phyloP scores from a whole-genome alignment of 1,284 basidiomycete species.

The Ustilago crameri region DNA sequence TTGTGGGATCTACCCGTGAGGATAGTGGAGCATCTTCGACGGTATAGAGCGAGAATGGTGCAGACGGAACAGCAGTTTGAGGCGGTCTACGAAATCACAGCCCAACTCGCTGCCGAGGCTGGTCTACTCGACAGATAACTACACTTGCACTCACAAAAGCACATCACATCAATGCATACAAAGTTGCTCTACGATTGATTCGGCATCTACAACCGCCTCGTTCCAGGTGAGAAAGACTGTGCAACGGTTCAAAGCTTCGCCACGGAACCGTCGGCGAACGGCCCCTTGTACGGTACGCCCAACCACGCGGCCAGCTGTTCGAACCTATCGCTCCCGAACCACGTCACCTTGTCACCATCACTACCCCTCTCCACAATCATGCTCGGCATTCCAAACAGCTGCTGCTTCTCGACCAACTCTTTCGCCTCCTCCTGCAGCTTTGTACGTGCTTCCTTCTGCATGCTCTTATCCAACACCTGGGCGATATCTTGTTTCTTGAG shows the following conservation, averaged over 20 bases:
- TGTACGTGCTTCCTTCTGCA: conserved; percentile 18
- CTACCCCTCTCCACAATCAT: conserved; percentile 29
- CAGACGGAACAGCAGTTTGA: conserved; percentile 56
- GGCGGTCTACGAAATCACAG: conserved; percentile 32
- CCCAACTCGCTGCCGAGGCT: conserved; percentile 4
- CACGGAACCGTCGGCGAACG: conserved; percentile 44
- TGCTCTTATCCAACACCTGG: conserved; percentile 19
- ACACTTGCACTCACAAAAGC: background rate
- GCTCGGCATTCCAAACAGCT: conserved; percentile 57
- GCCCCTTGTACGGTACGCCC: conserved; percentile 48
- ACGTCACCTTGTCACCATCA: conserved; percentile 32
- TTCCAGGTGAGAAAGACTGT: background rate
- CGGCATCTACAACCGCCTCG: no score
- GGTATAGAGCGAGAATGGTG: conserved; percentile 56
- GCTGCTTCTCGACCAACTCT: conserved; percentile 35
- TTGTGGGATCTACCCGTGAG: conserved; percentile 36
- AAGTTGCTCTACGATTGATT: background rate
- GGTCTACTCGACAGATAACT: background rate
- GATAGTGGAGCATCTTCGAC: conserved; percentile 52
- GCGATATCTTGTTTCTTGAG: conserved; percentile 19
- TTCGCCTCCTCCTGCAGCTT: conserved; percentile 35
- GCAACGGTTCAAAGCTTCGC: conserved; percentile 33
- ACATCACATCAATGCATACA: background rate
- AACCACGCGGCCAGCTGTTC: conserved; percentile 58
- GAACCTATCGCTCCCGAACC: conserved; percentile 56